phyloP scores from a whole-genome alignment of 345 rosid genomes.

The Raphanus sativus region DNA sequence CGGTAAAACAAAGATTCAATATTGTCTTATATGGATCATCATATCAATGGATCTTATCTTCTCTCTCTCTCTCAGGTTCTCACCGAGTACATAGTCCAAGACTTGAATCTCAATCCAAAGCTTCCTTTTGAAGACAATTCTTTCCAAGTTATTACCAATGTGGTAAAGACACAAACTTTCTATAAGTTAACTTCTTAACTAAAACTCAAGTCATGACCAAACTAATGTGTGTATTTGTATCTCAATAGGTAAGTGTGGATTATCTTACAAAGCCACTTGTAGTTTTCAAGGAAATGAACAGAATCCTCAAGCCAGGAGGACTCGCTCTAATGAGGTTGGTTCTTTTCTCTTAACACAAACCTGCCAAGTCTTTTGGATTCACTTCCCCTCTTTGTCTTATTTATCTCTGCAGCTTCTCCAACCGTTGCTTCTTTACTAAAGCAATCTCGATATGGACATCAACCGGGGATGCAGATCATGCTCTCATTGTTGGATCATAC shows the following conservation, averaged over 20 bases:
- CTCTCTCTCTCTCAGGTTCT: constrained; percentile 54
- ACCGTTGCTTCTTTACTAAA: constrained; percentile 87
- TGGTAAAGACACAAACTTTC: constrained; percentile 52
- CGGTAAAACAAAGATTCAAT: constrained; percentile 43
- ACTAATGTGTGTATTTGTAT: neutral
- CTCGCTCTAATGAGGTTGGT: constrained; percentile 87
- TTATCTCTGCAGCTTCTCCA: constrained; percentile 63
- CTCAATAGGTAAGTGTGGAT: constrained; percentile 79
- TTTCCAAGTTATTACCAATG: constrained; percentile 81
- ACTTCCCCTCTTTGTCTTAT: neutral
- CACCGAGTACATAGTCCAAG: constrained; percentile 77
- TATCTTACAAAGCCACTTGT: constrained; percentile 80
- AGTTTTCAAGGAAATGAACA: constrained; percentile 76
- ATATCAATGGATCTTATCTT: neutral
- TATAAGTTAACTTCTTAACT: neutral
- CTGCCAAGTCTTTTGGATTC: constrained; percentile 12
- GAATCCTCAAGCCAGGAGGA: constrained; percentile 86
- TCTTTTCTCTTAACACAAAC: neutral
- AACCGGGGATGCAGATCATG: constrained; percentile 84
- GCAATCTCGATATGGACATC: constrained; percentile 96
- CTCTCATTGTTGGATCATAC: constrained; percentile 77
- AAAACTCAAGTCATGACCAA: neutral
- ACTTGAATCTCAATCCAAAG: constrained; percentile 67
- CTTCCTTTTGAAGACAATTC: constrained; percentile 85
- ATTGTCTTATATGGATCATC: neutral